A percentile compares a stretch with the other conserved stretches of the same genome.
phyloP scores from a whole-genome alignment of 2,329 filamentous ascomycete genomes.

The Fusarium sp. region DNA sequence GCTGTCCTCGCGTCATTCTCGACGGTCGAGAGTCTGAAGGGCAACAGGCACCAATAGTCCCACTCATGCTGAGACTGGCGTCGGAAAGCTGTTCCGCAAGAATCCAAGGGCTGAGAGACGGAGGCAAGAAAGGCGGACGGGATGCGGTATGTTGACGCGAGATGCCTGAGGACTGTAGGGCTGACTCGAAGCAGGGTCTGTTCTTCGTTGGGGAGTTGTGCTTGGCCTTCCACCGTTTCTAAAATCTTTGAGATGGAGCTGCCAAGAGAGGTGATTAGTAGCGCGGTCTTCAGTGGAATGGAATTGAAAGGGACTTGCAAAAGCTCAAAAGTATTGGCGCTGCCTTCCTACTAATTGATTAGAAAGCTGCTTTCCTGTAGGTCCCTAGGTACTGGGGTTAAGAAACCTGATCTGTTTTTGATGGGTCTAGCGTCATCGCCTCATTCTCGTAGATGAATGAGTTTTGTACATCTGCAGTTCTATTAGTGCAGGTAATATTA shows the following conservation, averaged over 20 bases:
- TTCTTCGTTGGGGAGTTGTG: neutral
- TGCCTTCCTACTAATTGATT: too few relatives aligned
- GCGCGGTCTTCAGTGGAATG: neutral
- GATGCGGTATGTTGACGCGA: neutral
- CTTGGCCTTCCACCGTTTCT: neutral
- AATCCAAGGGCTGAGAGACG: too few relatives aligned
- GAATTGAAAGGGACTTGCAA: neutral
- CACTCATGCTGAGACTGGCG: neutral
- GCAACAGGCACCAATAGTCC: neutral
- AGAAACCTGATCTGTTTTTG: too few relatives aligned
- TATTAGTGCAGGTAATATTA: neutral
- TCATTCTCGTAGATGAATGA: neutral
- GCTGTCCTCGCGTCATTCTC: rapidly evolving
- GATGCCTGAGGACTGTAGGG: neutral
- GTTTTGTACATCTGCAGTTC: neutral
- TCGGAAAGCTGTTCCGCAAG: neutral
- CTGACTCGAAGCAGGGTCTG: neutral
- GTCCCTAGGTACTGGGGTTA: too few relatives aligned
- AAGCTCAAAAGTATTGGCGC: neutral
- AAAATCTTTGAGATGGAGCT: neutral
- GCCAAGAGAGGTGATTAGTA: neutral
- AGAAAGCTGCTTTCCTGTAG: neutral
- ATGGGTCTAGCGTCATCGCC: too few relatives aligned
- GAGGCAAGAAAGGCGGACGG: neutral
- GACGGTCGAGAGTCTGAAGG: neutral